These are phyloP conservation scores for Rhodotorula sp. DNA, from an alignment of 1,284 basidiomycete genomes.

Conservation along the genomic window DNA sequence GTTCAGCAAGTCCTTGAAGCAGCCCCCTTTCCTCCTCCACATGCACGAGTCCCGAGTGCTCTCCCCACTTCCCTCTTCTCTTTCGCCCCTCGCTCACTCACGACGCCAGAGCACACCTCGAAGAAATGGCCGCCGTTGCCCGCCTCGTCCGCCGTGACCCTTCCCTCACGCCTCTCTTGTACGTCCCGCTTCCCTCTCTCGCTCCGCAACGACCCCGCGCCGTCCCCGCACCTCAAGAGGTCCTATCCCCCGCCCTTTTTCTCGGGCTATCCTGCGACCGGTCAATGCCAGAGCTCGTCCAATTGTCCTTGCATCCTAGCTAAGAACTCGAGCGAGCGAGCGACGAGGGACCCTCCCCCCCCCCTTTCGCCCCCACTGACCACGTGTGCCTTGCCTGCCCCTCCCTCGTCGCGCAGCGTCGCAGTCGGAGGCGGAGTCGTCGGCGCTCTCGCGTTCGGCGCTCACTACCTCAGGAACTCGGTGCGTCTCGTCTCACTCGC, in stretches of 20 bases:
- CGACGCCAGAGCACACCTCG: neutral
- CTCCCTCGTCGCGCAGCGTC: constrained; percentile 1
- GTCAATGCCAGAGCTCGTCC: no score
- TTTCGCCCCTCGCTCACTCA: neutral
- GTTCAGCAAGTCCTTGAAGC: no score
- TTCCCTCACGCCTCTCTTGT: constrained; percentile 27
- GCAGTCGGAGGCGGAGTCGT: constrained; percentile 44
- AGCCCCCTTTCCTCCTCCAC: no score
- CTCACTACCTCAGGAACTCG: constrained; percentile 43
- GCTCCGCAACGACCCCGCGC: no score
- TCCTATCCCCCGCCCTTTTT: neutral
- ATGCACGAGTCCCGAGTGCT: neutral
- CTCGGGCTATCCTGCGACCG: no score
- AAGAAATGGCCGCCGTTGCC: constrained; percentile 10
- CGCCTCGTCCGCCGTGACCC: constrained; percentile 25
- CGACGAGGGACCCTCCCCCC: neutral
- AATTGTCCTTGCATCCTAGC: no score
- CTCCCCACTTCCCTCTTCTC: neutral
- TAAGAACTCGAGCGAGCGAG: no score
- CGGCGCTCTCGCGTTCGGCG: constrained; percentile 43
- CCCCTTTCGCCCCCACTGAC: neutral
- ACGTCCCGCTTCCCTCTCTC: neutral
- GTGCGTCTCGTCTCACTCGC: neutral
- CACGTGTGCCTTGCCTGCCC: no score
- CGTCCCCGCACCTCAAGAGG: no score